Conservation (phyloP, 768 basidiomycete species). For the Hemileccinum impolitum region DNA sequence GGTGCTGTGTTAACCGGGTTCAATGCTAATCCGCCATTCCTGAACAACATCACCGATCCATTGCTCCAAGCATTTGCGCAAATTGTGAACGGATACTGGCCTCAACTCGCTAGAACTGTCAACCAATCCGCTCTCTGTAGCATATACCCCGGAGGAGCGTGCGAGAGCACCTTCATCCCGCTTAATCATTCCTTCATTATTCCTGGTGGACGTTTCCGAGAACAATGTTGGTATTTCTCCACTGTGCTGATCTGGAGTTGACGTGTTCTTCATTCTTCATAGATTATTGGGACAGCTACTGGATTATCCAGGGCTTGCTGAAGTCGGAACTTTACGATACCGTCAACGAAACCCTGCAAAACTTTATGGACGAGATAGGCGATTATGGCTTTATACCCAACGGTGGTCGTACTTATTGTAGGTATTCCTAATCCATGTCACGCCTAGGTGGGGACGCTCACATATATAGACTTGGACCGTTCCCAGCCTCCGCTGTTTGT, state of each 20-base stretch:
- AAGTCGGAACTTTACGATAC: conserved; percentile 71
- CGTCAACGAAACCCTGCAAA: conserved; percentile 76
- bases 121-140: conserved; percentile 67
- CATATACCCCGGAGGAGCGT: conserved; percentile 43
- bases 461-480: conserved; percentile 65
- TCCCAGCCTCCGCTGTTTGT: conserved; percentile 94
- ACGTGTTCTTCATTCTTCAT: neutral
- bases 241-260: neutral
- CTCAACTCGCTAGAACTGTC: conserved; percentile 69
- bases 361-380: conserved; percentile 94
- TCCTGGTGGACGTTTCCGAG: conserved; percentile 83
- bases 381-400: conserved; percentile 90
- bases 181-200: conserved; percentile 90
- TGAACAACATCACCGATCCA: conserved; percentile 67
- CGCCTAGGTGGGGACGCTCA: neutral
- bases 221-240: conserved; percentile 60
- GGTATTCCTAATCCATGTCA: neutral
- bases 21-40: conserved; percentile 57
- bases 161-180: conserved; percentile 85
- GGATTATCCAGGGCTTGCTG: conserved; percentile 87
- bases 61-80: conserved; percentile 68
- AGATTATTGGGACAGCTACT: conserved; percentile 73
- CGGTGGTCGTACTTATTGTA: conserved; percentile 89
- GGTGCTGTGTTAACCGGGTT: conserved; percentile 61
- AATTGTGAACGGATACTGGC: conserved; percentile 87